phyloP scores from a whole-genome alignment of 177 flowering plant species.

The Vitis hybrid region DNA sequence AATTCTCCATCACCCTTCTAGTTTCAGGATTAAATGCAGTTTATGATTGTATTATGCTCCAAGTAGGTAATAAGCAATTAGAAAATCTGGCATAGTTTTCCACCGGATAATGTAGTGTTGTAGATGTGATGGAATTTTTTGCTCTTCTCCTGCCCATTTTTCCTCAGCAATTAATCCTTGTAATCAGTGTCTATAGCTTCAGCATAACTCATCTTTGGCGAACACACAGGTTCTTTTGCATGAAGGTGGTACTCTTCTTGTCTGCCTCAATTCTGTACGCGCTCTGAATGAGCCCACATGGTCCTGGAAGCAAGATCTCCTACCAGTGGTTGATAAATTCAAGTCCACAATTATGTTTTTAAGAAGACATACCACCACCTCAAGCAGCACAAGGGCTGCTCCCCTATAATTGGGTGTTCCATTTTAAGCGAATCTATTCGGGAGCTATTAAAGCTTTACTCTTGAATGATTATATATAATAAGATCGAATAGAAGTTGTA shows the following conservation, averaged over 20 bases:
- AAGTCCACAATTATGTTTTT: conserved; percentile 24
- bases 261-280: conserved; percentile 89
- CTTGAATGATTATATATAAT: too few relatives aligned
- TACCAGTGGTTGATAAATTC: conserved; percentile 30
- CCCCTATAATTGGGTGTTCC: not conserved
- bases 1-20: too few relatives aligned
- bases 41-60: too few relatives aligned
- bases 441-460: too few relatives aligned
- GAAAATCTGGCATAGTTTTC: too few relatives aligned
- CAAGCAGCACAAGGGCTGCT: conserved; percentile 45
- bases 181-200: not conserved
- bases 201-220: conserved; percentile 4
- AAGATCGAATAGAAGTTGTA: too few relatives aligned
- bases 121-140: not conserved
- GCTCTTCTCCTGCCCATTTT: not conserved
- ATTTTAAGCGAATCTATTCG: too few relatives aligned
- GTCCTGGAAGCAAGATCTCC: conserved; percentile 78
- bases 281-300: conserved; percentile 80
- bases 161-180: too few relatives aligned
- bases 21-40: too few relatives aligned
- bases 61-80: too few relatives aligned
- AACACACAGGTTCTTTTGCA: conserved; percentile 87
- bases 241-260: conserved; percentile 98
- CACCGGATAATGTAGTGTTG: not conserved
- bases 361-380: conserved; percentile 20